Percentiles rank a stretch among this genome's conserved stretches.
Evolutionary conservation across 352 stramenopile species (phyloP).

Genomic region (Pythium periplocum): DNA sequence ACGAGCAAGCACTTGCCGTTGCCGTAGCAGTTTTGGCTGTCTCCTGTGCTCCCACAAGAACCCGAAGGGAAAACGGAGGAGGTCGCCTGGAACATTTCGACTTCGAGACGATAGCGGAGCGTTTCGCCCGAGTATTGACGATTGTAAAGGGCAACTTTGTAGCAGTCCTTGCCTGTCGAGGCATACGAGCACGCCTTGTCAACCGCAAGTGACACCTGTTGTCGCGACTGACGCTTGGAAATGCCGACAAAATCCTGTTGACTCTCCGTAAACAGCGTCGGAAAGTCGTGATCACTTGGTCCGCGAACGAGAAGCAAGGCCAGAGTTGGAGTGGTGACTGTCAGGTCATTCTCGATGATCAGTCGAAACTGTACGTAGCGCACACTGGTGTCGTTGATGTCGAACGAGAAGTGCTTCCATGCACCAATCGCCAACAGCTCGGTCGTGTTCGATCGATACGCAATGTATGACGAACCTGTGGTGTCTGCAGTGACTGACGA

Average conservation of each 20-base stretch:
- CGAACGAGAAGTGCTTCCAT: slow-evolving; percentile 67
- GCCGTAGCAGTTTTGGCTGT: slow-evolving; percentile 34
- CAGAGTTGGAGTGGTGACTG: slow-evolving; percentile 31
- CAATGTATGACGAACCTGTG: slow-evolving; percentile 7
- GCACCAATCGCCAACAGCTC: slow-evolving; percentile 32
- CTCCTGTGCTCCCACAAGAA: slow-evolving; percentile 15
- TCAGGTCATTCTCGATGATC: slow-evolving; percentile 36
- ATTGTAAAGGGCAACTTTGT: slow-evolving; percentile 69
- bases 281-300: slow-evolving; percentile 45
- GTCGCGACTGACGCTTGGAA: slow-evolving; percentile 11
- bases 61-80: slow-evolving; percentile 16
- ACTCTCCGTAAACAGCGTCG: slow-evolving; percentile 33
- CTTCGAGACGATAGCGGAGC: slow-evolving; percentile 40
- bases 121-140: slow-evolving; percentile 39
- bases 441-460: slow-evolving; percentile 8
- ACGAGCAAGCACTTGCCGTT: slow-evolving; percentile 48
- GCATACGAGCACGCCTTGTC: slow-evolving; percentile 36
- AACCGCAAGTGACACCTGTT: slow-evolving; percentile 41
- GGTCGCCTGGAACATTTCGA: slow-evolving; percentile 27
- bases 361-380: slow-evolving; percentile 44
- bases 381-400: slow-evolving; percentile 37
- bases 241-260: slow-evolving; percentile 50
- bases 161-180: slow-evolving; percentile 38
- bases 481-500: slow-evolving; percentile 1
- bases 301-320: slow-evolving; percentile 54